Evolutionary conservation across 73 alveolate species (phyloP).

Genomic region (Tetrahymena thermophila): DNA sequence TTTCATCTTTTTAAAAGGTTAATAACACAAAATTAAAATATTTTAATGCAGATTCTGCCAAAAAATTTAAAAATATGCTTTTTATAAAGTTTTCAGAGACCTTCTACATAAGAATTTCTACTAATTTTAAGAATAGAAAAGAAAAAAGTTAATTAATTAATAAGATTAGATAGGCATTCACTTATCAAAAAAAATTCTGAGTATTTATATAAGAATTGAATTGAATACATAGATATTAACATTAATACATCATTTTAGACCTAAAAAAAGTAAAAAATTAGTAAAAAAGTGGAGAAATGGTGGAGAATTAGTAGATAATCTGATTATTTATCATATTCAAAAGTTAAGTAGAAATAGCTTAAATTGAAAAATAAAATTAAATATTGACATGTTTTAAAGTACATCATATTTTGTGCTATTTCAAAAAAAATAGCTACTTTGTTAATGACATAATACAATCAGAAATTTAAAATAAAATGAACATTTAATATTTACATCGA

Average conservation of each 20-base stretch:
- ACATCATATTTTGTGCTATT: neutral
- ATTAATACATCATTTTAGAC: neutral
- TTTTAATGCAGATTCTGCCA: too few relatives aligned
- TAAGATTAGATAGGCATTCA: neutral
- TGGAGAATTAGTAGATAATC: neutral
- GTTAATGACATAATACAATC: neutral
- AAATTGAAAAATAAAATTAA: too few relatives aligned
- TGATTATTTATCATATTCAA: too few relatives aligned
- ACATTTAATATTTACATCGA: too few relatives aligned
- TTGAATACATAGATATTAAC: neutral
- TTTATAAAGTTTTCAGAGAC: too few relatives aligned
- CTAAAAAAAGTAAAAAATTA: neutral
- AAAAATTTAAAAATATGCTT: too few relatives aligned
- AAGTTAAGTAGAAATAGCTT: too few relatives aligned
- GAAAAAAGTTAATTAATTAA: neutral
- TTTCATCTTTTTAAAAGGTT: too few relatives aligned
- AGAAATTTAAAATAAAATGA: neutral
- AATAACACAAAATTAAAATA: neutral
- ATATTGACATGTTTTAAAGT: neutral
- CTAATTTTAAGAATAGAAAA: neutral
- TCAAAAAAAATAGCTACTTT: neutral
- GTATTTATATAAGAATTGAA: neutral
- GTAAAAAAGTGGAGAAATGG: neutral
- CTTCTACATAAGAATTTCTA: neutral
- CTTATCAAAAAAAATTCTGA: neutral